A percentile compares a stretch with the other conserved stretches of the same genome.
These are phyloP conservation scores for Leishmania aethiopica DNA, from an alignment of 208 protist genomes.

Conservation along the genomic window DNA sequence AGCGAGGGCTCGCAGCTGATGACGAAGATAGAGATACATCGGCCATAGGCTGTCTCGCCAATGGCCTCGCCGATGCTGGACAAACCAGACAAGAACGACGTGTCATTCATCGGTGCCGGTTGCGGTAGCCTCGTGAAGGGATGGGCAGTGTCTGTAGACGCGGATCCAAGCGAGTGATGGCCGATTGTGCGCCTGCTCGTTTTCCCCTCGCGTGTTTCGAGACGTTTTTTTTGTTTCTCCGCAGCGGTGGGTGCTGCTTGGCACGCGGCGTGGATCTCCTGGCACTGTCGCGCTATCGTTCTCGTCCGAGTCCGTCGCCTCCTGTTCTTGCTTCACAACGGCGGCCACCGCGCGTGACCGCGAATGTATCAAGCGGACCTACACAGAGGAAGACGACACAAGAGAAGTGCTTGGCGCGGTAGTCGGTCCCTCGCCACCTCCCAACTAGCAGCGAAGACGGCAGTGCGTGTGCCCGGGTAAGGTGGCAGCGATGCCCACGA, in stretches of 20 bases:
- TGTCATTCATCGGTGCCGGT: constrained; percentile 29
- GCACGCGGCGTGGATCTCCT: background rate
- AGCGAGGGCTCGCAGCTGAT: constrained; percentile 22
- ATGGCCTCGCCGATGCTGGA: constrained; percentile 43
- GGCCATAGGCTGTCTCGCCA: constrained; percentile 34
- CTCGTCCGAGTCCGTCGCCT: background rate
- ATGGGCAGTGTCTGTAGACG: background rate
- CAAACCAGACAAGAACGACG: constrained; percentile 45
- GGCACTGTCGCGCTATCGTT: background rate
- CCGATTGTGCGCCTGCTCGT: background rate
- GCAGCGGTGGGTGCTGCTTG: background rate
- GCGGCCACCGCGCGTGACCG: background rate
- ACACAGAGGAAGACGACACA: constrained; percentile 14
- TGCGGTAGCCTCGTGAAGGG: background rate
- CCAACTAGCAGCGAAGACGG: background rate
- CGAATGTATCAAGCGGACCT: background rate
- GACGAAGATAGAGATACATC: constrained; percentile 40
- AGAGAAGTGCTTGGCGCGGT: background rate
- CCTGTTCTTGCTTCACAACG: background rate
- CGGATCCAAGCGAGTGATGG: background rate
- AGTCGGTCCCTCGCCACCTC: background rate
- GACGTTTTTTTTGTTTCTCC: background rate
- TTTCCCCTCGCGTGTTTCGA: background rate
- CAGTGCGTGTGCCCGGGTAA: constrained; percentile 2
- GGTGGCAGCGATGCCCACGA: background rate